These are phyloP conservation scores for Oldenlandia corymbosa DNA, from an alignment of 257 asterid genomes.

Conservation along the genomic window DNA sequence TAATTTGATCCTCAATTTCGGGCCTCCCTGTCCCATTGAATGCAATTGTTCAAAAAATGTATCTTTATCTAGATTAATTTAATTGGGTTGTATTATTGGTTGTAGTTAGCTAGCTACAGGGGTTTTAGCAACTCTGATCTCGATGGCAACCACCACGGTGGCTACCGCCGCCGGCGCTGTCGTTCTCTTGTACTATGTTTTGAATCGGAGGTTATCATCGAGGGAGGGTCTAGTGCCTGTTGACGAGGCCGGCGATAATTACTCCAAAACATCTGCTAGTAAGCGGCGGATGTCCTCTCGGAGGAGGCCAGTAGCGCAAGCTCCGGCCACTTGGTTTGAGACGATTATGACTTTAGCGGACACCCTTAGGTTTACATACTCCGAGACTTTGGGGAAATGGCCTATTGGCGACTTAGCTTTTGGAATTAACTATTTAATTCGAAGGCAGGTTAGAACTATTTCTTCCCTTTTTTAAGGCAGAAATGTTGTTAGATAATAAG, in stretches of 20 bases:
- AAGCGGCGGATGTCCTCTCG: conserved; percentile 55
- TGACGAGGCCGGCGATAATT: conserved; percentile 31
- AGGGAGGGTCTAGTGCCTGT: conserved; percentile 39
- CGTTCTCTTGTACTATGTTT: conserved; percentile 63
- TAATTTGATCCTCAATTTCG: background rate
- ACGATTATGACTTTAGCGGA: conserved; percentile 62
- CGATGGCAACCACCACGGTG: conserved; percentile 82
- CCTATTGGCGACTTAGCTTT: conserved; percentile 82
- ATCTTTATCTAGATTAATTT: no score
- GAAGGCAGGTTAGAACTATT: conserved; percentile 53
- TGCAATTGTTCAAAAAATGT: no score
- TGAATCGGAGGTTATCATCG: conserved; percentile 51
- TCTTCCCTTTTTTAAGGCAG: background rate
- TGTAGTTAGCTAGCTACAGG: background rate
- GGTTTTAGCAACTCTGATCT: conserved; percentile 20
- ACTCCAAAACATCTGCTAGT: conserved; percentile 49
- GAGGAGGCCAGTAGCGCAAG: conserved; percentile 80
- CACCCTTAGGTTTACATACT: conserved; percentile 72
- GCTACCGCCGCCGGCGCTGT: conserved; percentile 84
- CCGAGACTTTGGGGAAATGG: conserved; percentile 87
- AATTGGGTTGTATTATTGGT: no score
- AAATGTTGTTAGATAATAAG: no score
- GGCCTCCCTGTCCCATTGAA: no score
- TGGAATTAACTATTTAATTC: conserved; percentile 68
- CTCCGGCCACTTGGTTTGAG: conserved; percentile 84